These are phyloP conservation scores for Chernovozyma sophiae-reginae DNA, from an alignment of 1,139 yeast genomes.

Conservation along the genomic window DNA sequence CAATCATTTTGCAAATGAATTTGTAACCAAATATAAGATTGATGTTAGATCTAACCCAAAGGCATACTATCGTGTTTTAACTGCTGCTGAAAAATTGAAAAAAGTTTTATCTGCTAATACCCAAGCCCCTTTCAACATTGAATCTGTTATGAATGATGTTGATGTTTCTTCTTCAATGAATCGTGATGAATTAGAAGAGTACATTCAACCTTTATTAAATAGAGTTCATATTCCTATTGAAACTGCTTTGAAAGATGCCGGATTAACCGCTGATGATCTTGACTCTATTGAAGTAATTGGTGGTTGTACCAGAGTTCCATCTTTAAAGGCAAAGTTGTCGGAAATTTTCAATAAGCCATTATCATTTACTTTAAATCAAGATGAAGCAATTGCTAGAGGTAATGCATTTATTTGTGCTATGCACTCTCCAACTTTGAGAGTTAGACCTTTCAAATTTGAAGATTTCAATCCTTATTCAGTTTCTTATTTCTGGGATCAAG, in stretches of 20 bases:
- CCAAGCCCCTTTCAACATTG: slow-evolving; percentile 91
- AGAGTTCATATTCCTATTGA: slow-evolving; percentile 76
- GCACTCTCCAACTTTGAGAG: slow-evolving; percentile 98
- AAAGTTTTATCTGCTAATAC: slow-evolving; percentile 95
- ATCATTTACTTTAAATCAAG: slow-evolving; percentile 96
- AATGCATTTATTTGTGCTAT: slow-evolving; percentile 98
- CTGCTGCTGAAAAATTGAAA: slow-evolving; percentile 91
- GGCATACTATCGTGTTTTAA: slow-evolving; percentile 88
- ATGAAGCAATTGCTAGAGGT: slow-evolving; percentile 98
- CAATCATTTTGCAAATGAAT: slow-evolving; percentile 90
- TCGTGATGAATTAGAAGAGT: slow-evolving; percentile 91
- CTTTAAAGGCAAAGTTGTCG: slow-evolving; percentile 74
- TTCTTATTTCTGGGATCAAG: slow-evolving; percentile 93
- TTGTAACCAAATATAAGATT: slow-evolving; percentile 87
- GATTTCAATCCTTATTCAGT: slow-evolving; percentile 91
- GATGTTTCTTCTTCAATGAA: slow-evolving; percentile 88
- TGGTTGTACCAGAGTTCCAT: slow-evolving; percentile 98
- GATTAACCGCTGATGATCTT: slow-evolving; percentile 64
- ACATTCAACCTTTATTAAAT: slow-evolving; percentile 75
- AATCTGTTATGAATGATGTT: slow-evolving; percentile 94
- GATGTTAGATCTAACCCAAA: slow-evolving; percentile 88
- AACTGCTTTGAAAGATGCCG: slow-evolving; percentile 78
- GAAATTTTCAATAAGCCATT: slow-evolving; percentile 83
- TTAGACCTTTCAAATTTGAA: slow-evolving; percentile 97
- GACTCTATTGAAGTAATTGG: slow-evolving; percentile 95